These are phyloP conservation scores for Xylaria sp. DNA, from an alignment of 2,329 filamentous ascomycete genomes.

Conservation along the genomic window DNA sequence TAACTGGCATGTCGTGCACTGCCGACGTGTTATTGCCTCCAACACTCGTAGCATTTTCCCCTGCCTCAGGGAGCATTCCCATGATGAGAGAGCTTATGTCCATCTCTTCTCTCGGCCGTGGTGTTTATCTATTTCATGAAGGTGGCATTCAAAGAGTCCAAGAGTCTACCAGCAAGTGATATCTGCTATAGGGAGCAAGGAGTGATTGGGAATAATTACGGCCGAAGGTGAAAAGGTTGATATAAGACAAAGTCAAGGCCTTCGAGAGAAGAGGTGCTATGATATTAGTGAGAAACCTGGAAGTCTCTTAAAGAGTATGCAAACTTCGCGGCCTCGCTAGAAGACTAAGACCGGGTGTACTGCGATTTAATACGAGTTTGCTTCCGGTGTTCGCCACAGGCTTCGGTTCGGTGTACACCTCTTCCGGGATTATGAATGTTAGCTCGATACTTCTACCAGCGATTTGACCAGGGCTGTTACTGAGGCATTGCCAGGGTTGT, in stretches of 20 bases:
- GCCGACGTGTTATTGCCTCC: slow-evolving; percentile 36
- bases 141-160: background rate
- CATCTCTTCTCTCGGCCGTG: slow-evolving; percentile 27
- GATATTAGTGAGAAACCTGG: background rate
- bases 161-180: background rate
- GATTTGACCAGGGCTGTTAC: no score
- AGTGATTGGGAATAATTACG: background rate
- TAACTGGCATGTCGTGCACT: slow-evolving; percentile 33
- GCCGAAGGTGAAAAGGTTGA: background rate
- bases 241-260: background rate
- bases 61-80: slow-evolving; percentile 36
- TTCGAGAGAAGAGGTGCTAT: background rate
- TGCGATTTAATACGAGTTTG: background rate
- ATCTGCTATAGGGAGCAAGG: background rate
- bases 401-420: background rate
- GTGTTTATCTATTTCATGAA: background rate
- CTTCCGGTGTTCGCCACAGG: background rate
- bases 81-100: slow-evolving; percentile 40
- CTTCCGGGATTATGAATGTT: no score
- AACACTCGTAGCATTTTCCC: slow-evolving; percentile 38
- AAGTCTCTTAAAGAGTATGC: background rate
- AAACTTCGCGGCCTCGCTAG: background rate
- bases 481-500: no score
- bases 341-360: background rate
- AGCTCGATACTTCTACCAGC: no score